Evolutionary conservation across 2,329 filamentous ascomycete genomes (phyloP), one percentile per base, ranked within the genome.

Genomic region (Emergomyces pasteurianus): DNA sequence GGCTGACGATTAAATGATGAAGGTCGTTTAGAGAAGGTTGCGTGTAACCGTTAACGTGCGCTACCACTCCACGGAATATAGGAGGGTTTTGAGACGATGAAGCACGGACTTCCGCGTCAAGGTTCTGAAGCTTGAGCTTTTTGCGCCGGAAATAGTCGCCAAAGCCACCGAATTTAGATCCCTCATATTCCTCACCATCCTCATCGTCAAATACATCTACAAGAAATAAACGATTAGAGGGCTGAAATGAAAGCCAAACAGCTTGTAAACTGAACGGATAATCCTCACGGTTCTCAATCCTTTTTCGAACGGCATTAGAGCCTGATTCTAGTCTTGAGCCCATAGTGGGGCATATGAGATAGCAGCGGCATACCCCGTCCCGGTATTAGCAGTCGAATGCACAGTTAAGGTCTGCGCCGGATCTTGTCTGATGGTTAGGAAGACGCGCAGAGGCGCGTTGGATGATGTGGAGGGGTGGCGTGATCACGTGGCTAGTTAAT

Each of bases 111-210:
- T 95, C 84, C 9, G 86, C 86, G 74, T 99, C 94, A 36, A 94
- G 83, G 69, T 99, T 99, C 74, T 97, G 94, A 3, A 99, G 81
- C 72, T 99, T 99, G 74, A 96, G 86, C 80, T 95, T 96, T 79
- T 99, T 99, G 60, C 92, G 86, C 57, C 92, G 83, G 72, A 96
- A 95, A 74, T 97, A 99, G 70, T 97, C 92, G 28, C 80, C 76
- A 69, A 97, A 95, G 9, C 92, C 92, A 31, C 90, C 90, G 73
- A 97, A 99, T 58, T 83, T 84, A 64, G 91, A 96, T 1, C 81
- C 84, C 62, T 87, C 86, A 73, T 99, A 99, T 73, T 99, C 95
- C 61, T 97, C 92, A 61, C 94, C 92, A 28, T 83, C 82, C 71
- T 96, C 91, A 64, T 88, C 81, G 1, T 86, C 79, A 72, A 96